Evolutionary conservation across 163 green algal species (phyloP).

Genomic region (Chloromonas sp.): DNA sequence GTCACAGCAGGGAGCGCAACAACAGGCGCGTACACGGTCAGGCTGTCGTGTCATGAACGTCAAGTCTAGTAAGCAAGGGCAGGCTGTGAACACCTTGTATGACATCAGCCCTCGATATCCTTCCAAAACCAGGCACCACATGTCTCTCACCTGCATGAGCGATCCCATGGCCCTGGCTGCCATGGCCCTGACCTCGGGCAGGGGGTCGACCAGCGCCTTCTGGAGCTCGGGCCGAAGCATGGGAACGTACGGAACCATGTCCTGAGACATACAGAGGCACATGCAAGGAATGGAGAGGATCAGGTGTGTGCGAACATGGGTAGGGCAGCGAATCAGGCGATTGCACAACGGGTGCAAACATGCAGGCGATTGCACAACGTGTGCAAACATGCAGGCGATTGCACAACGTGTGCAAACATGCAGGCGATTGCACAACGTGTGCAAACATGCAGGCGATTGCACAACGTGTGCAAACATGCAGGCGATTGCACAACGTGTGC

Average conservation of each 20-base stretch:
- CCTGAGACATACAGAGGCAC: conserved; percentile 29
- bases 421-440: too few relatives aligned
- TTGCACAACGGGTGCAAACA: not conserved
- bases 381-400: not conserved
- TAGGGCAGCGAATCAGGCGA: too few relatives aligned
- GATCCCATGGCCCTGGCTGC: conserved; percentile 85
- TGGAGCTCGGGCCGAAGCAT: conserved; percentile 90
- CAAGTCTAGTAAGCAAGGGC: too few relatives aligned
- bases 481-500: too few relatives aligned
- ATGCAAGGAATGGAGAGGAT: not conserved
- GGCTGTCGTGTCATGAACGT: too few relatives aligned
- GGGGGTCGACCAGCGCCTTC: conserved; percentile 77
- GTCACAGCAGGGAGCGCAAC: not conserved
- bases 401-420: not conserved
- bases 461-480: too few relatives aligned
- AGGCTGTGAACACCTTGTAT: too few relatives aligned
- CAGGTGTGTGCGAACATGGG: not conserved
- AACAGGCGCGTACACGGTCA: not conserved
- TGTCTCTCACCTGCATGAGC: conserved; percentile 49
- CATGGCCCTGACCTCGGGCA: conserved; percentile 78
- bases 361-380: not conserved
- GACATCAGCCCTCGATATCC: too few relatives aligned
- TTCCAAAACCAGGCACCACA: conserved; percentile 12
- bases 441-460: too few relatives aligned
- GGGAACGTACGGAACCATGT: conserved; percentile 93